Percentiles rank a stretch among this genome's conserved stretches.
Evolutionary conservation across 139 green algal genomes (phyloP).

Genomic region (Trebouxia sp.): DNA sequence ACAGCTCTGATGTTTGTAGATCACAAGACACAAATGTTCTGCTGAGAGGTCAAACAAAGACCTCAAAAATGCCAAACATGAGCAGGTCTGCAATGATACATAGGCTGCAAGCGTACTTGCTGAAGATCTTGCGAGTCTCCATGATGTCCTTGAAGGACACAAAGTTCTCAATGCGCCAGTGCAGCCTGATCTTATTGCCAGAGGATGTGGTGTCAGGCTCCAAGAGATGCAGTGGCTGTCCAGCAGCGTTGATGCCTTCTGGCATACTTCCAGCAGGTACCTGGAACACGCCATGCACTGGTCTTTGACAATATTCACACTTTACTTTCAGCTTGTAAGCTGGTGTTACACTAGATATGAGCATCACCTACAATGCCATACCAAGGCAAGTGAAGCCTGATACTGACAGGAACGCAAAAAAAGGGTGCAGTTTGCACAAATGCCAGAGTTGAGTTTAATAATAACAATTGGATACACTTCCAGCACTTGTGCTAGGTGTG

Average conservation of each 20-base stretch:
- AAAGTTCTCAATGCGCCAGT: constrained; percentile 77
- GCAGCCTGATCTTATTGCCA: constrained; percentile 43
- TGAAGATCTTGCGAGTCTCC: constrained; percentile 79
- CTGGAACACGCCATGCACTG: background rate
- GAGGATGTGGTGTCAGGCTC: constrained; percentile 24
- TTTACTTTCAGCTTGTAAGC: too few relatives aligned
- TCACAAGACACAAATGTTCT: too few relatives aligned
- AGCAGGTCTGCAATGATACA: background rate
- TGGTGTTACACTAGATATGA: too few relatives aligned
- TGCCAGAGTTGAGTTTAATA: background rate
- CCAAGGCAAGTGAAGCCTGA: background rate
- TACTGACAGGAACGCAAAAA: background rate
- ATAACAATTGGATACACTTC: too few relatives aligned
- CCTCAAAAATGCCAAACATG: too few relatives aligned
- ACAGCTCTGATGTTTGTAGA: too few relatives aligned
- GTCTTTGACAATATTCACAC: background rate
- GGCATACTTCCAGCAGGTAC: constrained; percentile 9
- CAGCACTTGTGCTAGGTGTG: too few relatives aligned
- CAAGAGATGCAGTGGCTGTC: background rate
- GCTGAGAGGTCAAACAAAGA: too few relatives aligned
- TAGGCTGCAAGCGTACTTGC: constrained; percentile 36
- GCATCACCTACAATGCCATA: too few relatives aligned
- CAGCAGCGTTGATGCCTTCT: background rate
- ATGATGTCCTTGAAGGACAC: constrained; percentile 73
- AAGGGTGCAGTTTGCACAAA: background rate